These are phyloP conservation scores for Penicillium italicum DNA, from an alignment of 2,329 filamentous ascomycete species.

Conservation along the genomic window DNA sequence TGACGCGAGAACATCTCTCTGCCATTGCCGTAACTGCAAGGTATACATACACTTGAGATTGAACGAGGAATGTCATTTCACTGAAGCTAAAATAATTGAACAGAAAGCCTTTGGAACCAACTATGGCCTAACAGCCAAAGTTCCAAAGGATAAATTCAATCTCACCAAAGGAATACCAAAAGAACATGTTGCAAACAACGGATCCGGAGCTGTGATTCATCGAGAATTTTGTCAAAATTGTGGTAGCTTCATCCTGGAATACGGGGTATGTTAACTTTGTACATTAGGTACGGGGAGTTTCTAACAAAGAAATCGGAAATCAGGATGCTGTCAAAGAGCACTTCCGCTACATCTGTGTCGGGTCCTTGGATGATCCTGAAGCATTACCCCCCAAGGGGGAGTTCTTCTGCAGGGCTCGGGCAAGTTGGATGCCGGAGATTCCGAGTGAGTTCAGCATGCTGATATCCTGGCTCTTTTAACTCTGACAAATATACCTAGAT, in stretches of 20 bases:
- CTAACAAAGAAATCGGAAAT: neutral
- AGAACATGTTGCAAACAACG: constrained; percentile 51
- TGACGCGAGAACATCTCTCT: constrained; percentile 51
- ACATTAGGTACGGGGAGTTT: neutral
- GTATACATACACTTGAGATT: constrained; percentile 20
- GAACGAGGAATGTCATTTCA: neutral
- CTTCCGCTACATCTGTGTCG: constrained; percentile 47
- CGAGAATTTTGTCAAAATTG: constrained; percentile 54
- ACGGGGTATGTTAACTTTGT: constrained; percentile 40
- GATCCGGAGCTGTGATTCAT: constrained; percentile 45
- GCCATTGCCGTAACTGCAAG: constrained; percentile 54
- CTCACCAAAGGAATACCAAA: constrained; percentile 42
- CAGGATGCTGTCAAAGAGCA: constrained; percentile 33
- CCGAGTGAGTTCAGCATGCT: constrained; percentile 34
- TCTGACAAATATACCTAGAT: constrained; percentile 27
- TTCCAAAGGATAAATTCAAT: constrained; percentile 45
- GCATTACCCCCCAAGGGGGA: constrained; percentile 52
- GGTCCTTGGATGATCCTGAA: constrained; percentile 50
- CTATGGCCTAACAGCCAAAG: constrained; percentile 52
- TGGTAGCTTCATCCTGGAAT: constrained; percentile 52
- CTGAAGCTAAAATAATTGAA: neutral
- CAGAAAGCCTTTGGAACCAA: constrained; percentile 52
- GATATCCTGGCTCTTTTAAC: neutral
- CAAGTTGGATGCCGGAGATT: constrained; percentile 52
- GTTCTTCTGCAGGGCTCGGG: constrained; percentile 51